Evolutionary conservation across 805 yeast genomes (phyloP), one percentile per base, ranked within the genome.

Genomic region (Starmerella lactis-condensi): DNA sequence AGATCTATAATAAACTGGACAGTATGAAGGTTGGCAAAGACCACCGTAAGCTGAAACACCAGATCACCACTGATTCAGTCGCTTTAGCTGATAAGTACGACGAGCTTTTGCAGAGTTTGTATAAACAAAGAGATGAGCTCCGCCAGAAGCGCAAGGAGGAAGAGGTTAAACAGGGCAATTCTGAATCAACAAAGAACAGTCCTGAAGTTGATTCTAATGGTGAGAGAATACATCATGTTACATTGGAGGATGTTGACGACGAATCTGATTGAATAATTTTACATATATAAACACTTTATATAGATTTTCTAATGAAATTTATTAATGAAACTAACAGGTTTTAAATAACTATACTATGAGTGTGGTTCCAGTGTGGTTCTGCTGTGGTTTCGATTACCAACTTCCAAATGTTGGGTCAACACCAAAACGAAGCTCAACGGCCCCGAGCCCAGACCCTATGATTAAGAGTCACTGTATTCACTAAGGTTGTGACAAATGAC

Each of bases 71-170:
- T 4, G 34, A 31, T 2, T 26, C 43, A 3, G 43, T 40, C 5
- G 35, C 38, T 8, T 30, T 40, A 11, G 43, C 43, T 6, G 43
- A 40, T 15, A 33, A 34, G 27, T 39, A 22, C 26, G 41, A 38
- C 5, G 31, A 17, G 14, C 36, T 36, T 3, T 25, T 36, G 8
- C 12, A 16, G 17, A 17, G 10, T 2, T 22, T 33, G 4, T 17
- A 33, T 12, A 17, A 25, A 4, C 28, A 32, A 28, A 32, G 28
- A 24, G 15, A 23, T 14, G 31, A 6, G 9, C 14, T 31, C 6
- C 22, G 31, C 6, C 6, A 28, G 16, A 15, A 16, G 7, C 10
- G 15, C 10, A 9, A 26, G 29, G 10, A 12, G 29, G 17, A 12
- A n/a, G 10, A 12, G 29, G 6, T 6, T 7, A 13, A 13, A 9